Evolutionary conservation across 1,284 basidiomycete species (phyloP).

Genomic region (Volvariella volvacea): DNA sequence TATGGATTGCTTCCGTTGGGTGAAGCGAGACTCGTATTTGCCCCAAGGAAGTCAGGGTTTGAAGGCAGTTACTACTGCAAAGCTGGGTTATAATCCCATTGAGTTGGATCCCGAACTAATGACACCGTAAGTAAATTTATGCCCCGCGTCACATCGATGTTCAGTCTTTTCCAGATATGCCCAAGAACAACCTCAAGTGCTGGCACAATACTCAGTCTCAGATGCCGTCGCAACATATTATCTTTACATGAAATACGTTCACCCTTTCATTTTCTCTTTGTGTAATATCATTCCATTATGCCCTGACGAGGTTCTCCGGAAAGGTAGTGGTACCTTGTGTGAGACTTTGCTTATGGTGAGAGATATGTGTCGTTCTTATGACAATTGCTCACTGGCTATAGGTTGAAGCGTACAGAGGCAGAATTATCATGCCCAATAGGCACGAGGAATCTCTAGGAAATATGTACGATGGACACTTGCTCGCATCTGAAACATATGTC

Average conservation of each 20-base stretch:
- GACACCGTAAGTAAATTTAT: slow-evolving; percentile 74
- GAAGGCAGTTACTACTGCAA: slow-evolving; percentile 96
- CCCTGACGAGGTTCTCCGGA: slow-evolving; percentile 94
- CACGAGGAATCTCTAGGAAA: slow-evolving; percentile 92
- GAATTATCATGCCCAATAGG: slow-evolving; percentile 97
- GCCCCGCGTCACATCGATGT: background rate
- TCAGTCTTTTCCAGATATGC: slow-evolving; percentile 65
- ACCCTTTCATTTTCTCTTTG: slow-evolving; percentile 98
- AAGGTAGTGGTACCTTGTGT: slow-evolving; percentile 94
- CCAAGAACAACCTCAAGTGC: slow-evolving; percentile 89
- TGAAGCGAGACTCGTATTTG: slow-evolving; percentile 98
- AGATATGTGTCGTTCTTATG: slow-evolving; percentile 5
- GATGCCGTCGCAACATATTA: slow-evolving; percentile 99
- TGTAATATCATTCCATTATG: slow-evolving; percentile 99
- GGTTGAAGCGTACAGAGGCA: slow-evolving; percentile 92
- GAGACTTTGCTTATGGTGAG: slow-evolving; percentile 97
- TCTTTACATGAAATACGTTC: slow-evolving; percentile 99
- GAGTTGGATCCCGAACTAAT: slow-evolving; percentile 98
- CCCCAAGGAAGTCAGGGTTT: slow-evolving; percentile 98
- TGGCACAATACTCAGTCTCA: slow-evolving; percentile 98
- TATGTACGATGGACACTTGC: slow-evolving; percentile 93
- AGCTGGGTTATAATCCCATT: slow-evolving; percentile 95
- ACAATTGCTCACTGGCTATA: slow-evolving; percentile 24
- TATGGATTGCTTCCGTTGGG: slow-evolving; percentile 99
- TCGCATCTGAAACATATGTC: slow-evolving; percentile 97